phyloP scores from a whole-genome alignment of 345 rosid genomes.

The Eucalyptus marginata region DNA sequence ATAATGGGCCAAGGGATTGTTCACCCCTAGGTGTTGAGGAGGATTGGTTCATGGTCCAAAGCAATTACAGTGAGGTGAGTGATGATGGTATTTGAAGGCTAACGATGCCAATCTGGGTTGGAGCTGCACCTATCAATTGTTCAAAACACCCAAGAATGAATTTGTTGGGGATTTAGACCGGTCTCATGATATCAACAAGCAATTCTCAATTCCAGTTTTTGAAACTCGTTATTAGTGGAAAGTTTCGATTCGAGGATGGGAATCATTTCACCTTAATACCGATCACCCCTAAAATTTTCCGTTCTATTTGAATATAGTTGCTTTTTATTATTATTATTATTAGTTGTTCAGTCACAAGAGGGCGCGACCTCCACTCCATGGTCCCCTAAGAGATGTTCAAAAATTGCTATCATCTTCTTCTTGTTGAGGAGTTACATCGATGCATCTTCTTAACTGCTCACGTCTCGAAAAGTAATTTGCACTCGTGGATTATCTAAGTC shows the following conservation, averaged over 20 bases:
- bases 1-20: neutral
- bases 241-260: rapidly evolving
- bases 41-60: neutral
- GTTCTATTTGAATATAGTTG: neutral
- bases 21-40: neutral
- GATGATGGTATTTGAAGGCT: neutral
- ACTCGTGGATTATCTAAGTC: neutral
- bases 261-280: no score
- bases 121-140: neutral
- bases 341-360: neutral
- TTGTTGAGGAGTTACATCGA: neutral
- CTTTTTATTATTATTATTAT: neutral
- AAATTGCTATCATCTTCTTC: neutral
- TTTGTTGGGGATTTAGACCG: neutral
- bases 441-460: neutral
- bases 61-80: neutral
- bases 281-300: neutral
- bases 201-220: no score
- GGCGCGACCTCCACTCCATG: neutral
- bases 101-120: neutral
- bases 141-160: neutral
- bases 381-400: neutral
- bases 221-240: rapidly evolving
- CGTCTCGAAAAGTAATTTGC: neutral
- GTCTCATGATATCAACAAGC: rapidly evolving